Base-by-base conservation (phyloP, 192 early-diverging fungal genomes). In the Podila epicladia region DNA sequence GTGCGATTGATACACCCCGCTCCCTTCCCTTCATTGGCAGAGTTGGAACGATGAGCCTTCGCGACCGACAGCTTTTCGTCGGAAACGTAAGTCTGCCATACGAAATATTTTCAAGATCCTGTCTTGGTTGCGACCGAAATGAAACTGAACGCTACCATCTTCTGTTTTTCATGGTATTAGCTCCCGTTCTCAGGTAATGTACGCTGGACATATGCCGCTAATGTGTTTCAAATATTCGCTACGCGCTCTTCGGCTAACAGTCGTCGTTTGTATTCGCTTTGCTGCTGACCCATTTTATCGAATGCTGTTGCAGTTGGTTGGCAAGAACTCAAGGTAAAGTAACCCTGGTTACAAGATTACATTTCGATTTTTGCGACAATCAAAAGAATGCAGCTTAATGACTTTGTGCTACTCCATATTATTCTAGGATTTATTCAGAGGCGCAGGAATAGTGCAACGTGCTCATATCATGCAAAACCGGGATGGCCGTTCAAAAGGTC, bases 401-500 rank as follows among this genome's bases (percentile, higher is more conserved):
- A 31, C 20, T 1, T 49, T 55, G 53, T 24, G n/a, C 3, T 9
- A 55, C 53, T 55, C n/a, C 5, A 9, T 26, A 6, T 26, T 26
- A 55, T 7, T 55, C 35, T 65, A 86, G 84, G 85, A 85, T 58
- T 50, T 86, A 33, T 90, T 93, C 76, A 82, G 89, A 60, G 71
- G 86, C 33, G 83, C 87, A 29, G 92, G 91, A 49, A 75, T 69
- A 24, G 88, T 91, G 8, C 82, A 87, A 45, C 87, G 90, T 20
- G 86, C 88, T 53, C 87, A 92, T 66, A 85, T 92, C 28, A 83
- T 85, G 70, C 73, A 64, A 62, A 75, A 78, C 33, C 66, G 75
- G 11, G 84, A 85, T 55, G 83, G 91, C 33, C 76, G 88, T 20
- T 91, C 91, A 33, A 92, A 91, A 78, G 92, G 92, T 17, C 91